Evolutionary conservation across 1,284 basidiomycete species (phyloP), one percentile per base, ranked within the genome.

Genomic region (Cutaneotrichosporon spelunceum): DNA sequence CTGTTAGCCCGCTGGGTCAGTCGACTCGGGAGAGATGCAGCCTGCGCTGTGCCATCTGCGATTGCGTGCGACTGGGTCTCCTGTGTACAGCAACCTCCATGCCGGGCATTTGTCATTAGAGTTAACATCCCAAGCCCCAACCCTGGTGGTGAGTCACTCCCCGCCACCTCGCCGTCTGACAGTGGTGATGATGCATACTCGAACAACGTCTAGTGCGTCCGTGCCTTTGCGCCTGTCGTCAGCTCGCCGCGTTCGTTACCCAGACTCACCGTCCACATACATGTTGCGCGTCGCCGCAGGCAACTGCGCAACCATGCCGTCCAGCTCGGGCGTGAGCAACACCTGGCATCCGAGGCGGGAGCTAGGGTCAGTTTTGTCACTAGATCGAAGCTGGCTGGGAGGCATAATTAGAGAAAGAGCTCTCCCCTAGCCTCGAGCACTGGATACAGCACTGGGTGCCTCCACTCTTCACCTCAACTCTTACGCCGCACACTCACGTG

Each of bases 201-300:
- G 19, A 55, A 16, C 27, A 50, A 50, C 26, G 26, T 56, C 54
- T 61, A 56, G 34, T 57, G 56, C 36, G 54, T 60, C 23, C 56
- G 50, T 21, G 58, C 56, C 55, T 60, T 59, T 19, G 54, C 62
- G 36, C 36, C 52, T 44, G 34, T 14, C 2, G 52, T 53, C 52
- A 53, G 52, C 52, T 53, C 6, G 4, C 10, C 11, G 19, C 8
- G 5, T 7, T 4, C 5, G 26, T 11, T 13, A 16, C 7, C 30
- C 30, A 1, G 44, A 19, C 58, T 57, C 44, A 60, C 89, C 91
- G 74, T 93, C 91, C 33, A 96, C 93, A 75, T 93, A 94, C 91
- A 99, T 93, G 81, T 99, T 99, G 73, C 95, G 82, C 33, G 95
- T 99, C 19, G 95, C 94, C 10, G 90, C 84, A 0, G 96, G 96